A percentile compares a stretch with the other conserved stretches of the same genome.
Evolutionary conservation across 306 rosid genomes (phyloP).

Genomic region (Inga leiocalycina): DNA sequence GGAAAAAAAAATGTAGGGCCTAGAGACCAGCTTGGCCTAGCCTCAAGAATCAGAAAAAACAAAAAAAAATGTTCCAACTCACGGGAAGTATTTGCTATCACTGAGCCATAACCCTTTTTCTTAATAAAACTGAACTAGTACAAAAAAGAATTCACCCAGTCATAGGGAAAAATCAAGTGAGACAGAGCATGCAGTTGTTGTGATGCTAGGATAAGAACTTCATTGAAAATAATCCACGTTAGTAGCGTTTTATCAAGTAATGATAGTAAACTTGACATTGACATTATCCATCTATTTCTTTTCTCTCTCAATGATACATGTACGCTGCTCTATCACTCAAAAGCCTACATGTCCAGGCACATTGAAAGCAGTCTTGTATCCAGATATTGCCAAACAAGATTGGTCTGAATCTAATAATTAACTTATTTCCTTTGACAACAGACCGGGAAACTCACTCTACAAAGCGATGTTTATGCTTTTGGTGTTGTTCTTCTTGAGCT

Average conservation of each 20-base stretch:
- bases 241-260: not conserved
- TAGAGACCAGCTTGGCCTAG: no score
- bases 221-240: slow-evolving; percentile 4
- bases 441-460: slow-evolving; percentile 87
- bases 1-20: not conserved
- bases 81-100: not conserved
- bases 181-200: not conserved
- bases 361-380: not conserved
- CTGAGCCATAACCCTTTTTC: not conserved
- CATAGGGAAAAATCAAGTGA: not conserved
- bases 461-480: slow-evolving; percentile 86
- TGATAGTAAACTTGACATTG: not conserved
- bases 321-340: slow-evolving; percentile 21
- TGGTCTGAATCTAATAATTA: not conserved
- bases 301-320: slow-evolving; percentile 11
- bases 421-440: slow-evolving; percentile 36
- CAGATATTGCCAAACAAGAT: not conserved
- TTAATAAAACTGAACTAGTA: not conserved
- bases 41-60: no score
- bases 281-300: not conserved
- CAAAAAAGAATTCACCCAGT: not conserved
- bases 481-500: slow-evolving; percentile 94
- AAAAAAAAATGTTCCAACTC: no score
- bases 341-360: not conserved
- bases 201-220: not conserved